These are phyloP conservation scores for Xylariaceae sp. DNA, from an alignment of 2,329 filamentous ascomycete species.

Conservation along the genomic window DNA sequence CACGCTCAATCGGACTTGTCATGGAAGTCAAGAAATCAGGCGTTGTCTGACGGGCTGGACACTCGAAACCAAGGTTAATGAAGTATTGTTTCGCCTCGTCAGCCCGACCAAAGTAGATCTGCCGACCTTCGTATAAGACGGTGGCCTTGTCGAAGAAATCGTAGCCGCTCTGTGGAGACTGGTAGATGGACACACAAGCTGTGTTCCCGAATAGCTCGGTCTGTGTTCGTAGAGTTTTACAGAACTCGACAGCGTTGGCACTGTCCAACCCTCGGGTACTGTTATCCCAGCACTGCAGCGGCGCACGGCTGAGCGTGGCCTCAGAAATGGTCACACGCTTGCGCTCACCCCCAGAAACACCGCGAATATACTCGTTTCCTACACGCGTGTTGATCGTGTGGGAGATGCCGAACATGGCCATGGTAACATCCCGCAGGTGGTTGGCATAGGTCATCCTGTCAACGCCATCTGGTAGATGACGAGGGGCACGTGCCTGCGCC, in stretches of 20 bases:
- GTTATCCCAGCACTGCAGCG: constrained; percentile 74
- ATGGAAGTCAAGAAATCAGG: constrained; percentile 77
- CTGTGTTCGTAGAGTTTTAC: constrained; percentile 69
- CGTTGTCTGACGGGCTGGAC: constrained; percentile 70
- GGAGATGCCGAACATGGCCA: constrained; percentile 77
- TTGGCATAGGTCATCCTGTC: constrained; percentile 60
- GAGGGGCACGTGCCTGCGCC: constrained; percentile 71
- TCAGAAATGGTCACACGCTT: constrained; percentile 71
- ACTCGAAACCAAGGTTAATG: constrained; percentile 69
- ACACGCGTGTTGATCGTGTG: constrained; percentile 77
- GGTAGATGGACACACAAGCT: constrained; percentile 76
- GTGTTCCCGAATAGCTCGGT: constrained; percentile 72
- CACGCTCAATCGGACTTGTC: constrained; percentile 64
- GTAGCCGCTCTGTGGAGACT: constrained; percentile 69
- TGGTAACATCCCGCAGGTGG: constrained; percentile 73
- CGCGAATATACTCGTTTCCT: constrained; percentile 77
- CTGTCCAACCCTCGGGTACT: constrained; percentile 76
- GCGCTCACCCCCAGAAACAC: constrained; percentile 76
- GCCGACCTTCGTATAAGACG: constrained; percentile 65
- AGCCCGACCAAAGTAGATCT: constrained; percentile 69
- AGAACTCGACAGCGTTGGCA: constrained; percentile 78
- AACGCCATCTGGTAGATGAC: constrained; percentile 65
- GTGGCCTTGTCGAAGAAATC: constrained; percentile 67
- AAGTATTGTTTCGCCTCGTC: constrained; percentile 70
- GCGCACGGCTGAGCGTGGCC: constrained; percentile 63